Evolutionary conservation across 306 rosid genomes (phyloP), one percentile per base, ranked within the genome.

Genomic region (Fragaria vesca): DNA sequence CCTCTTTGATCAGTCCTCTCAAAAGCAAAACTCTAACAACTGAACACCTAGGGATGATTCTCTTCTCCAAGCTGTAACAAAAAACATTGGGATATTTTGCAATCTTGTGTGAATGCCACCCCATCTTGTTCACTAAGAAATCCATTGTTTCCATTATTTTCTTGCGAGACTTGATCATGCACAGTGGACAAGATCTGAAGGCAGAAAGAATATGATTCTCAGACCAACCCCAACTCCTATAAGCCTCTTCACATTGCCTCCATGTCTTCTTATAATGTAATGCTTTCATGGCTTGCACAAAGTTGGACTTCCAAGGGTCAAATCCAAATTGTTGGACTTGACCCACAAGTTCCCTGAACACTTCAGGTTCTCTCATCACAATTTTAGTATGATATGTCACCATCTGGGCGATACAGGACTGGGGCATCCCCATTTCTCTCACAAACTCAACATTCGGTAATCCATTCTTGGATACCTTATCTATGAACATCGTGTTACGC

Each of bases 291-390:
- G 46, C 46, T 8, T 8, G 46, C 48, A 45, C 13, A 45, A 45
- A 45, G 0, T 2, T 45, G 7, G 48, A 4, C 48, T 45, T 45
- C 48, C 5, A 2, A 45, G 8, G 55, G 55, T 50, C 52, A 43
- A 91, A 81, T 12, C 89, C 89, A 82, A 91, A n/a, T 21, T 78
- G 50, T 70, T 75, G 81, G 4, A 87, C 60, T 63, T 78, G 66
- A 38, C 60, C 74, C 3, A 81, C 74, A 1, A 34, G 32, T 61
- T 17, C 3, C 8, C 40, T 18, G 18, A 86, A 40, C 36, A 12
- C 0, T 28, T 52, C 54, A 3, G 74, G 12, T 9, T 24, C 65
- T 26, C 13, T 1, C 17, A 47, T 15, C 26, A 75, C 43, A 9
- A 67, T 6, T 43, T 38, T 10, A 8, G 84, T 57, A 38, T 55